A percentile compares a stretch with the other conserved stretches of the same genome.
phyloP scores from a whole-genome alignment of 257 asterid species.

The Gentiana straminea region DNA sequence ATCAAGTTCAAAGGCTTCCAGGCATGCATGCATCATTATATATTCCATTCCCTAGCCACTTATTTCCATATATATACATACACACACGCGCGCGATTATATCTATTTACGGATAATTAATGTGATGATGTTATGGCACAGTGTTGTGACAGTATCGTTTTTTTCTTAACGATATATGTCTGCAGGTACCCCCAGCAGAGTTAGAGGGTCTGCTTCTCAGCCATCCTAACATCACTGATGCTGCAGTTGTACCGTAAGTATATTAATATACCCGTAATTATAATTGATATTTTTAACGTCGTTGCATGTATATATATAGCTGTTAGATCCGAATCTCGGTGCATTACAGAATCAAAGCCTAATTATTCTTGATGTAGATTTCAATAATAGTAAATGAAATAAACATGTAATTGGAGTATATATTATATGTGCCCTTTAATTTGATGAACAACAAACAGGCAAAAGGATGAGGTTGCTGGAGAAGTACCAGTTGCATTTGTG shows the following conservation, averaged over 20 bases:
- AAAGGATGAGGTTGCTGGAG: slow-evolving; percentile 74
- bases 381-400: neutral
- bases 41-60: too few species aligned
- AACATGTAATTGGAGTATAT: too few species aligned
- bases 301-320: too few species aligned
- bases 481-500: slow-evolving; percentile 89
- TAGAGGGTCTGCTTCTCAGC: slow-evolving; percentile 72
- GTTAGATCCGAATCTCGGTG: too few species aligned
- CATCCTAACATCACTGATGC: slow-evolving; percentile 70
- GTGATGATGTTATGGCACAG: too few species aligned
- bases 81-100: too few species aligned
- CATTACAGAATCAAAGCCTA: too few species aligned
- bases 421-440: too few species aligned
- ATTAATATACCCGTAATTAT: neutral
- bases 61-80: too few species aligned
- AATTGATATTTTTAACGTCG: neutral
- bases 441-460: slow-evolving; percentile 30
- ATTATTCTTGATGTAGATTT: neutral
- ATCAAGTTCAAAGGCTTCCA: slow-evolving; percentile 90
- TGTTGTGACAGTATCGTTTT: neutral
- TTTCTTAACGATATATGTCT: neutral
- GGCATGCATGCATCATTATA: slow-evolving; percentile 10
- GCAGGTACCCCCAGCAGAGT: slow-evolving; percentile 90
- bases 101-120: too few species aligned
- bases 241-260: slow-evolving; percentile 84